These are phyloP conservation scores for Xylariaceae sp. DNA, from an alignment of 2,329 filamentous ascomycete genomes.

Conservation along the genomic window DNA sequence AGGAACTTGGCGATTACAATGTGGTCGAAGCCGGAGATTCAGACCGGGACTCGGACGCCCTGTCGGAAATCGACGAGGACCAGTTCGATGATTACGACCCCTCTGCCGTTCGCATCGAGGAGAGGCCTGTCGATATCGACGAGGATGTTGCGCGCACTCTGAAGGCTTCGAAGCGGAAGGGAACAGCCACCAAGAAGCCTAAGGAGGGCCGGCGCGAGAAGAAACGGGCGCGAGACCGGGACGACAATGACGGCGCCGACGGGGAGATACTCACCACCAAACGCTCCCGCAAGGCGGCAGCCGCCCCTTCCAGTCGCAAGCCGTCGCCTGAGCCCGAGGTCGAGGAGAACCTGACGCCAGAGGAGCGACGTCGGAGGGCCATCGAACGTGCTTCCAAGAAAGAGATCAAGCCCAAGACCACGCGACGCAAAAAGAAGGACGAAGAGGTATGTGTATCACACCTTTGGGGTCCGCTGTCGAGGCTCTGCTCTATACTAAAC, in stretches of 20 bases:
- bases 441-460: slow-evolving; percentile 60
- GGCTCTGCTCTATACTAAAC: slow-evolving; percentile 2
- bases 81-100: slow-evolving; percentile 65
- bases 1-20: slow-evolving; percentile 33
- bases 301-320: slow-evolving; percentile 30
- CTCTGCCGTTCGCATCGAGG: slow-evolving; percentile 53
- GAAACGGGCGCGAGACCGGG: slow-evolving; percentile 48
- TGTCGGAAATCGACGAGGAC: slow-evolving; percentile 63
- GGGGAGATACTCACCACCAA: slow-evolving; percentile 38
- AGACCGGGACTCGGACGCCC: slow-evolving; percentile 50
- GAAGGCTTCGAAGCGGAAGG: slow-evolving; percentile 59
- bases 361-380: slow-evolving; percentile 75
- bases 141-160: slow-evolving; percentile 57
- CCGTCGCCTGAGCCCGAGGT: slow-evolving; percentile 56
- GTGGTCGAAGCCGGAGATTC: slow-evolving; percentile 34
- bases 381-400: slow-evolving; percentile 84
- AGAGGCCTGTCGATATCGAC: slow-evolving; percentile 59
- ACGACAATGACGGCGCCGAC: slow-evolving; percentile 41
- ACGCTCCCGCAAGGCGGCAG: slow-evolving; percentile 35
- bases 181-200: slow-evolving; percentile 62
- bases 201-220: slow-evolving; percentile 66
- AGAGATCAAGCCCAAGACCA: slow-evolving; percentile 72
- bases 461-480: neutral
- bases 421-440: slow-evolving; percentile 71
- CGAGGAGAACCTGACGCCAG: slow-evolving; percentile 73